Percentiles rank a stretch among this genome's conserved stretches.
Conservation (phyloP, 2,329 filamentous ascomycete species). For the Neurospora sp. region DNA sequence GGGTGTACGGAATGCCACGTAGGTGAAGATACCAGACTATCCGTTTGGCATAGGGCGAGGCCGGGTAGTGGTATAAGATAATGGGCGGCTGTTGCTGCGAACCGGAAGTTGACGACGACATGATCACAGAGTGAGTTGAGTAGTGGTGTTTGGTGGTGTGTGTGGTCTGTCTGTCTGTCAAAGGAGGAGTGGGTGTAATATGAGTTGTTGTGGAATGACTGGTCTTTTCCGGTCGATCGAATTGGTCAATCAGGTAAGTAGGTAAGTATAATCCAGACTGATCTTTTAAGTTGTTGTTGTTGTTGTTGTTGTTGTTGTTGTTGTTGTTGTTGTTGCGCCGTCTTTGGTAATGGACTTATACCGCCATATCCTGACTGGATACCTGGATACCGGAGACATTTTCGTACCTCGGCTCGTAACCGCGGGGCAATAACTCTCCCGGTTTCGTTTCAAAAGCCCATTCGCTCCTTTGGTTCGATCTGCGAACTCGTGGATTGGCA, state of each 20-base stretch:
- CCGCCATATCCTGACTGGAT: background rate
- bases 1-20: conserved; percentile 52
- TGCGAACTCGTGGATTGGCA: background rate
- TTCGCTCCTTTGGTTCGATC: background rate
- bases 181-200: background rate
- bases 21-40: conserved; percentile 59
- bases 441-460: background rate
- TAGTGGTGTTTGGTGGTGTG: background rate
- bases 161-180: background rate
- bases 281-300: background rate
- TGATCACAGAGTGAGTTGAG: background rate
- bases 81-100: conserved; percentile 24
- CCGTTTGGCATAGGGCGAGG: conserved; percentile 54
- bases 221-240: background rate
- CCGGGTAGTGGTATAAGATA: conserved; percentile 55
- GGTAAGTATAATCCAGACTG: background rate
- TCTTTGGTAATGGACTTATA: background rate
- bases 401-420: background rate
- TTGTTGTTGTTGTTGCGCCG: background rate
- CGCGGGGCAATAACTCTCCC: background rate
- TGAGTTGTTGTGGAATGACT: background rate
- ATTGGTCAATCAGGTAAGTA: background rate
- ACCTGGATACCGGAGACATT: background rate
- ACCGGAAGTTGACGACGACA: background rate
- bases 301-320: background rate